A percentile compares a stretch with the other conserved stretches of the same genome.
Evolutionary conservation across 345 rosid species (phyloP).

Genomic region (Acer yangbiense): DNA sequence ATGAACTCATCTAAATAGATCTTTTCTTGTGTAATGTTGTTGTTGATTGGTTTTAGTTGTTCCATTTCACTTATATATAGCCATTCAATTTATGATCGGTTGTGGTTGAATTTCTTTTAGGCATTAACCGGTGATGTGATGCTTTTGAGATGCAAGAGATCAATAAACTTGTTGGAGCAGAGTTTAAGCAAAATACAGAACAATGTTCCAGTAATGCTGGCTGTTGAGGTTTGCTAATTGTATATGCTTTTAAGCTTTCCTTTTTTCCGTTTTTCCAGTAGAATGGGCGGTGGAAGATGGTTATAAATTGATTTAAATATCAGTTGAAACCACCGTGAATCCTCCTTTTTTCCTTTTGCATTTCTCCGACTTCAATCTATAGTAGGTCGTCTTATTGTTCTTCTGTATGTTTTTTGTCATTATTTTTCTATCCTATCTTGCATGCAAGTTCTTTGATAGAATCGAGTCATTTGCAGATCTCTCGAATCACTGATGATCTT

Average conservation of each 20-base stretch:
- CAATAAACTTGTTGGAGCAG: conserved; percentile 54
- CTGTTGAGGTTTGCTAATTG: conserved; percentile 61
- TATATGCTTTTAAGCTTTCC: neutral
- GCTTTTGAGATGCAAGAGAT: conserved; percentile 48
- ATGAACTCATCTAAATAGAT: conserved; percentile 2
- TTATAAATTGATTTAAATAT: neutral
- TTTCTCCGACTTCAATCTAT: neutral
- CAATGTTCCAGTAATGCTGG: conserved; percentile 70
- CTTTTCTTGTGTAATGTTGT: neutral
- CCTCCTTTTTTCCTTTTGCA: conserved; percentile 9
- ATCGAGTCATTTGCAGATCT: conserved; percentile 54
- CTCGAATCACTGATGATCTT: conserved; percentile 60
- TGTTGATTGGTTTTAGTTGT: neutral
- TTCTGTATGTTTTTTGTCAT: neutral
- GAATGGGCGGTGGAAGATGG: neutral
- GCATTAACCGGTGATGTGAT: conserved; percentile 60
- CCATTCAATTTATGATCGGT: neutral
- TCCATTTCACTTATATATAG: neutral
- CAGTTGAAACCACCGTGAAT: neutral
- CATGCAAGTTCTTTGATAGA: neutral
- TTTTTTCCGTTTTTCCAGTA: neutral
- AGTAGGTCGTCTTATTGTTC: neutral
- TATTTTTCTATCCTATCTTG: neutral
- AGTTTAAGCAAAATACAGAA: conserved; percentile 53
- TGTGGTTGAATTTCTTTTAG: conserved; percentile 43